A percentile compares a stretch with the other conserved stretches of the same genome.
Evolutionary conservation across 768 basidiomycete genomes (phyloP).

Genomic region (Dioszegia crocea): DNA sequence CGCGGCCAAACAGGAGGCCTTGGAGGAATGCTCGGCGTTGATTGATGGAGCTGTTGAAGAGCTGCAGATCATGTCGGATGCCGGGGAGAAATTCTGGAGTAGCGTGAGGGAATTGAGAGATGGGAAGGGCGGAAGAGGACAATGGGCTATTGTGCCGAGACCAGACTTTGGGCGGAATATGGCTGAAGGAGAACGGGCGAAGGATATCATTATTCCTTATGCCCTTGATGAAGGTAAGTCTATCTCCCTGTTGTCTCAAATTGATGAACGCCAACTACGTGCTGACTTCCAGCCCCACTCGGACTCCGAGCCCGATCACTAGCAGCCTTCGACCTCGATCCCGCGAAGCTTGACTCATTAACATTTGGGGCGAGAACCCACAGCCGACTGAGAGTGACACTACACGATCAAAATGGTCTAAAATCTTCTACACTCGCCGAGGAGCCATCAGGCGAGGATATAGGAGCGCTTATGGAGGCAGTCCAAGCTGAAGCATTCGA

Average conservation of each 20-base stretch:
- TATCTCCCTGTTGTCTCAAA: too few relatives aligned
- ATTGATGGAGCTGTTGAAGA: slow-evolving; percentile 41
- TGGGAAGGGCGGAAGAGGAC: slow-evolving; percentile 24
- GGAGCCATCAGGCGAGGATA: slow-evolving; percentile 5
- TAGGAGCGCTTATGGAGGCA: slow-evolving; percentile 20
- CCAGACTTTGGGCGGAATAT: slow-evolving; percentile 37
- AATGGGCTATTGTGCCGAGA: slow-evolving; percentile 40
- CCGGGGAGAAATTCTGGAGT: slow-evolving; percentile 38
- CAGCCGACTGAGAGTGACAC: slow-evolving; percentile 17
- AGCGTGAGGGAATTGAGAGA: slow-evolving; percentile 23
- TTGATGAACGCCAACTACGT: too few relatives aligned
- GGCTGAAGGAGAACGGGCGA: slow-evolving; percentile 29
- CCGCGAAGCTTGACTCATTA: slow-evolving; percentile 25
- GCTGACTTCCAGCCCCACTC: slow-evolving; percentile 13
- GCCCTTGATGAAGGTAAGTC: slow-evolving; percentile 38
- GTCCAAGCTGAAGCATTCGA: slow-evolving; percentile 42
- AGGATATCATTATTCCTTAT: slow-evolving; percentile 43
- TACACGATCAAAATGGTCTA: slow-evolving; percentile 14
- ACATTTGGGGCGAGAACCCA: slow-evolving; percentile 31
- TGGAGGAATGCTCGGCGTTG: slow-evolving; percentile 36
- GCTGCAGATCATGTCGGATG: slow-evolving; percentile 28
- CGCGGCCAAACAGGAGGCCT: slow-evolving; percentile 35
- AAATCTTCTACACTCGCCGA: neutral
- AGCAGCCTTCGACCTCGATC: slow-evolving; percentile 42
- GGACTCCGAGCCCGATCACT: slow-evolving; percentile 27